A percentile compares a stretch with the other conserved stretches of the same genome.
These are phyloP conservation scores for Fusarium papillatum DNA, from an alignment of 2,329 filamentous ascomycete species.

Conservation along the genomic window DNA sequence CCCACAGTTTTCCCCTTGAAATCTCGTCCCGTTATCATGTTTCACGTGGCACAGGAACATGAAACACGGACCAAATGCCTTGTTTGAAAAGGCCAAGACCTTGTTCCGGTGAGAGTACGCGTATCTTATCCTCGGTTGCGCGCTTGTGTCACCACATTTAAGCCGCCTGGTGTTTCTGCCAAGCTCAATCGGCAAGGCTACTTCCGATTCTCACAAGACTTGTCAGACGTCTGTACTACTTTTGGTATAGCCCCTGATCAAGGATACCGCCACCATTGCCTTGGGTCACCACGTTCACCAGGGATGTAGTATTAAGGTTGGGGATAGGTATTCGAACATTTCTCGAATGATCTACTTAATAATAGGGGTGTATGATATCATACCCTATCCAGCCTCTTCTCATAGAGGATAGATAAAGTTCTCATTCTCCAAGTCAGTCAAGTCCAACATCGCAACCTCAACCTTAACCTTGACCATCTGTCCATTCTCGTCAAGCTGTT, in stretches of 20 bases:
- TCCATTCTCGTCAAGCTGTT: conserved; percentile 46
- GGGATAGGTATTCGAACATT: not conserved
- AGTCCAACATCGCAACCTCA: conserved; percentile 51
- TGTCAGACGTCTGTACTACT: not conserved
- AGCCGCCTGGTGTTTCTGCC: not conserved
- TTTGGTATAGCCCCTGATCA: not conserved
- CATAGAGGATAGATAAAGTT: conserved; percentile 51
- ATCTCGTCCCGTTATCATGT: not conserved
- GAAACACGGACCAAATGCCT: not conserved
- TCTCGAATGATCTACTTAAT: not conserved
- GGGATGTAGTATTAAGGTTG: not conserved
- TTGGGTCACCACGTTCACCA: not conserved
- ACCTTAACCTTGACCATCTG: conserved; percentile 47
- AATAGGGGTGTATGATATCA: not conserved
- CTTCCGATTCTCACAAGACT: not conserved
- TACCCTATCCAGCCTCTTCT: not conserved
- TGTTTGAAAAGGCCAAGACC: not conserved
- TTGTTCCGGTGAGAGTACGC: not conserved
- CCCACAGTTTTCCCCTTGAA: not conserved
- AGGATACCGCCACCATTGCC: not conserved
- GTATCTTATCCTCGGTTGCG: not conserved
- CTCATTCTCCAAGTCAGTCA: conserved; percentile 56
- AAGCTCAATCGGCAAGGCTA: not conserved
- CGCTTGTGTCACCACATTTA: not conserved
- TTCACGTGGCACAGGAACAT: not conserved